phyloP scores from a whole-genome alignment of 1,139 yeast species.

The Zygoascus sp. region DNA sequence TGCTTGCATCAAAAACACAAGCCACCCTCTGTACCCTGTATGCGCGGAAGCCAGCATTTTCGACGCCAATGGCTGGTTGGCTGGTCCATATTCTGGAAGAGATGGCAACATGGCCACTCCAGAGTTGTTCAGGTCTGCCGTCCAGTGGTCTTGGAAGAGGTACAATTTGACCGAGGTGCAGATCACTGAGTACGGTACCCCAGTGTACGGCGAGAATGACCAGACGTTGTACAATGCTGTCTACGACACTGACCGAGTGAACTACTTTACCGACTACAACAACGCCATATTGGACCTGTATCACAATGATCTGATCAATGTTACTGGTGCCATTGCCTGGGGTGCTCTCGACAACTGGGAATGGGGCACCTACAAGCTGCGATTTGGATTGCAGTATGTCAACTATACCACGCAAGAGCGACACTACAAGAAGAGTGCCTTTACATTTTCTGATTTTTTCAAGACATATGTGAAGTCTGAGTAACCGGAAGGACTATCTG shows the following conservation, averaged over 20 bases:
- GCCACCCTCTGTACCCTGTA: conserved; percentile 19
- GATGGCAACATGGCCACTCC: conserved; percentile 17
- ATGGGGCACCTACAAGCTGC: conserved; percentile 30
- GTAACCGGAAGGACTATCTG: background rate
- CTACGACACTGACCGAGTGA: conserved; percentile 33
- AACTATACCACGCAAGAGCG: conserved; percentile 37
- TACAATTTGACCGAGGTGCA: conserved; percentile 21
- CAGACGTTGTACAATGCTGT: conserved; percentile 30
- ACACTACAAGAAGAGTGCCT: conserved; percentile 36
- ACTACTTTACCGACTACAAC: conserved; percentile 34
- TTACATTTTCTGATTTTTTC: conserved; percentile 22
- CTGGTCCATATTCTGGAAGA: conserved; percentile 23
- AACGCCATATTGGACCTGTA: conserved; percentile 31
- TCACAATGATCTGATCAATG: conserved; percentile 29
- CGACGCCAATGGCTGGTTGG: conserved; percentile 31
- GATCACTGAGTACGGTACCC: conserved; percentile 34
- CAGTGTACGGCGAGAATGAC: conserved; percentile 33
- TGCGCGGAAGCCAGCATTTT: conserved; percentile 16
- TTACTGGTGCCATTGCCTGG: conserved; percentile 37
- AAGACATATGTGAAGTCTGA: background rate
- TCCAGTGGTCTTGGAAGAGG: conserved; percentile 17
- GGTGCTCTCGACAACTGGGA: conserved; percentile 37
- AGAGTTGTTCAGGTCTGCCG: conserved; percentile 16
- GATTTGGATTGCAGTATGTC: conserved; percentile 38
- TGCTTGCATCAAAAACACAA: conserved; percentile 15